A percentile compares a stretch with the other conserved stretches of the same genome.
Conservation (phyloP, 2,329 filamentous ascomycete species). For the Monosporascus ibericus region DNA sequence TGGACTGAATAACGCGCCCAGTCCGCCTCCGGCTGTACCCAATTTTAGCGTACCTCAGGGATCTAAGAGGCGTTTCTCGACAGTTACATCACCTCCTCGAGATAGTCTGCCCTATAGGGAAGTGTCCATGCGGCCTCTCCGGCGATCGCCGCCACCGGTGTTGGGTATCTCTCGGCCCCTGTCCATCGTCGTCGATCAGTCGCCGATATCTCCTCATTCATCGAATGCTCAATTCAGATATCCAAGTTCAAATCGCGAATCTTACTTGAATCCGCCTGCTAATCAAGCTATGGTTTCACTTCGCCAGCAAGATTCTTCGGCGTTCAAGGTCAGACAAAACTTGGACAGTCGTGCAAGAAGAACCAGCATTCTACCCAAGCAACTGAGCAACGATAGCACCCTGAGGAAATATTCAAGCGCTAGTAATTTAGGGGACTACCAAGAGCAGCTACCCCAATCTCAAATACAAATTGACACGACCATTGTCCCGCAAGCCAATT, state of each 20-base stretch:
- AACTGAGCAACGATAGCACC: not conserved
- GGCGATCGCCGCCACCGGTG: constrained; percentile 39
- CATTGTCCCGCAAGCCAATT: not conserved
- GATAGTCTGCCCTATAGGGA: constrained; percentile 15
- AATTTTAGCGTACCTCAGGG: constrained; percentile 50
- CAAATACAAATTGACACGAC: not conserved
- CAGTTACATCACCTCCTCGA: constrained; percentile 23
- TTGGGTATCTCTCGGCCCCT: constrained; percentile 44
- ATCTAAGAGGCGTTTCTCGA: constrained; percentile 39
- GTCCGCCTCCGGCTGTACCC: constrained; percentile 28
- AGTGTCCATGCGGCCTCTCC: constrained; percentile 15
- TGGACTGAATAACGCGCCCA: constrained; percentile 15
- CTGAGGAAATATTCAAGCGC: not conserved
- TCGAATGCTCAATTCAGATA: constrained; percentile 6
- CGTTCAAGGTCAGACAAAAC: not conserved
- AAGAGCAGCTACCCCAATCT: not conserved
- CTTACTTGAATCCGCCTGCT: not conserved
- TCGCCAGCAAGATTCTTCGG: not conserved
- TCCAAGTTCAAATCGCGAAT: not conserved
- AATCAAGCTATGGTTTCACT: not conserved
- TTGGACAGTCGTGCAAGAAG: not conserved
- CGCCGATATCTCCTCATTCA: constrained; percentile 29
- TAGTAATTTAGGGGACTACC: not conserved
- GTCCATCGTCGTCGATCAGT: constrained; percentile 49
- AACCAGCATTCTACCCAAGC: not conserved